phyloP scores from a whole-genome alignment of 768 basidiomycete species.

The Neoboletus brunneissimus region DNA sequence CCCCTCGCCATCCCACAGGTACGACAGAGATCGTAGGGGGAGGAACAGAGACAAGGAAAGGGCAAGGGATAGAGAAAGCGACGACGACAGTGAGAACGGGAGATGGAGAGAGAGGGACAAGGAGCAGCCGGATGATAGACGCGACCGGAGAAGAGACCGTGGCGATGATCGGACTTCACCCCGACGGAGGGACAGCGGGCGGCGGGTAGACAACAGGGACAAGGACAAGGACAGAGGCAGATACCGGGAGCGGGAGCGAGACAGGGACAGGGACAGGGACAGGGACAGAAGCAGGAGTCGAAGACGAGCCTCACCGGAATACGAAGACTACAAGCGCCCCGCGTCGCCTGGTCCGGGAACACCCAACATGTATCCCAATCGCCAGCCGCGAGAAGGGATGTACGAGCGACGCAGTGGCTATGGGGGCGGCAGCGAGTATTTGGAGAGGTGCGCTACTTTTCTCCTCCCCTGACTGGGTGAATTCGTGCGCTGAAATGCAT shows the following conservation, averaged over 20 bases:
- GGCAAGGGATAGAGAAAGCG: conserved; percentile 26
- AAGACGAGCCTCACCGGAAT: conserved; percentile 55
- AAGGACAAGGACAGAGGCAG: conserved; percentile 21
- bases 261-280: conserved; percentile 2
- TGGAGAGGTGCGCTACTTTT: conserved; percentile 58
- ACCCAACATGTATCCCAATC: conserved; percentile 56
- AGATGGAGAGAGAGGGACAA: neutral
- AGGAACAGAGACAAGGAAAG: conserved; percentile 24
- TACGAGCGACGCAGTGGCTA: conserved; percentile 31
- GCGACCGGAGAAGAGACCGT: conserved; percentile 1
- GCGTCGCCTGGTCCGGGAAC: conserved; percentile 37
- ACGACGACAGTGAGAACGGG: conserved; percentile 7
- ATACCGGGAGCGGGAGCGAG: conserved; percentile 23
- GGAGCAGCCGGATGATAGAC: neutral
- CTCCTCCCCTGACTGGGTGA: neutral
- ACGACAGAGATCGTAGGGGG: conserved; percentile 32
- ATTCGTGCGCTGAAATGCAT: neutral
- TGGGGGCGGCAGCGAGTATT: conserved; percentile 44
- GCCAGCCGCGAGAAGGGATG: conserved; percentile 19
- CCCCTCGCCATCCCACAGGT: conserved; percentile 40
- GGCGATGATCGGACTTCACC: conserved; percentile 2
- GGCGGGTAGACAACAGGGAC: conserved; percentile 6
- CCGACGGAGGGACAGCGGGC: conserved; percentile 2
- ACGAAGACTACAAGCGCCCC: conserved; percentile 54
- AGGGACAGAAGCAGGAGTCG: conserved; percentile 14